Conservation (phyloP, 2,329 filamentous ascomycete species). For the Claviceps pazoutovae region DNA sequence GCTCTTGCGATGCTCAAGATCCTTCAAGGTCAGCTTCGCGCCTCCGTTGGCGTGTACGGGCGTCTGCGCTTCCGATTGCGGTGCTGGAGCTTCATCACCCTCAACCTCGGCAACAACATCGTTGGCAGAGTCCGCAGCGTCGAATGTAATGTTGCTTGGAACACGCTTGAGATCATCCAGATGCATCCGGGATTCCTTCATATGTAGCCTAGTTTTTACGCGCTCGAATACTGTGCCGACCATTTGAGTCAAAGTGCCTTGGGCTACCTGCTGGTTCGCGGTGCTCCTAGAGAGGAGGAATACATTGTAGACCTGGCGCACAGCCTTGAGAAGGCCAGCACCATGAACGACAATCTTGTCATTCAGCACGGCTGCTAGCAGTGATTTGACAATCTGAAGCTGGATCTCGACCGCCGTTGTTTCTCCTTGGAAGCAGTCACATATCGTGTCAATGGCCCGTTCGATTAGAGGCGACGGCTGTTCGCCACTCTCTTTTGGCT, state of each 20-base stretch:
- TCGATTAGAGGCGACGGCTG: constrained; percentile 67
- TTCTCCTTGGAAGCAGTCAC: constrained; percentile 97
- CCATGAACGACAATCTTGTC: constrained; percentile 99
- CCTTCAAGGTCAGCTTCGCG: constrained; percentile 50
- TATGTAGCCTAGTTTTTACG: constrained; percentile 71
- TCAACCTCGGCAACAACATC: constrained; percentile 25
- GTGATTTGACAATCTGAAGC: constrained; percentile 93
- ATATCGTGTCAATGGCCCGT: constrained; percentile 96
- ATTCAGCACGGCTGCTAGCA: constrained; percentile 88
- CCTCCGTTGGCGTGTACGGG: constrained; percentile 21
- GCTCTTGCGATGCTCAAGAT: constrained; percentile 53
- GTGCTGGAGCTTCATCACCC: constrained; percentile 20
- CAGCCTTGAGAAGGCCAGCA: constrained; percentile 86
- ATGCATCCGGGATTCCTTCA: constrained; percentile 67
- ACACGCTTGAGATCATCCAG: constrained; percentile 37
- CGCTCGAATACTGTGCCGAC: constrained; percentile 95
- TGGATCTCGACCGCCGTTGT: constrained; percentile 85
- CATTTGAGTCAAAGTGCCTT: constrained; percentile 96
- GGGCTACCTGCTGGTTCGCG: constrained; percentile 91
- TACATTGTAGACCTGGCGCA: constrained; percentile 97
- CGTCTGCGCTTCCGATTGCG: constrained; percentile 17
- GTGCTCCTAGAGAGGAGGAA: constrained; percentile 90
- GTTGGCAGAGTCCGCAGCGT: constrained; percentile 27
- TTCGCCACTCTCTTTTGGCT: constrained; percentile 24
- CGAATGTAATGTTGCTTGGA: constrained; percentile 38